Evolutionary conservation across 1,284 basidiomycete genomes (phyloP).

Genomic region (Fomitopsis palustris): DNA sequence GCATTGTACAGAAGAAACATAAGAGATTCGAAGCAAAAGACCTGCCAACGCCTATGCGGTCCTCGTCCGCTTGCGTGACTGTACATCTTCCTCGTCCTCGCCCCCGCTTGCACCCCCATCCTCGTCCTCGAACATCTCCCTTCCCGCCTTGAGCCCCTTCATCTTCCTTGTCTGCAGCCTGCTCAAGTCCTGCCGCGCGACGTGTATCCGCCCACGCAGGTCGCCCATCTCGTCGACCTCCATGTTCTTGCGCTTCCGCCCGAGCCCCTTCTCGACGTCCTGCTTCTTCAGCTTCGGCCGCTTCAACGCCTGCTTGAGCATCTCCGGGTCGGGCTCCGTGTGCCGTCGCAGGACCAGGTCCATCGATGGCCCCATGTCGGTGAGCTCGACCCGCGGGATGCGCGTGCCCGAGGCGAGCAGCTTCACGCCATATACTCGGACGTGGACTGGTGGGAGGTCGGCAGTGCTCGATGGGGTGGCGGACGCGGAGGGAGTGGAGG

Average conservation of each 20-base stretch:
- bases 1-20: too few species aligned
- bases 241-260: slow-evolving; percentile 91
- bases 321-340: slow-evolving; percentile 72
- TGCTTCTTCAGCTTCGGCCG: slow-evolving; percentile 85
- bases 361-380: slow-evolving; percentile 89
- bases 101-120: slow-evolving; percentile 16
- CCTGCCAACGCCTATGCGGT: background rate
- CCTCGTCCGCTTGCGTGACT: slow-evolving; percentile 17
- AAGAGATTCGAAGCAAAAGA: too few species aligned
- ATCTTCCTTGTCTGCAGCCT: slow-evolving; percentile 90
- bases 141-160: slow-evolving; percentile 74
- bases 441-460: slow-evolving; percentile 78
- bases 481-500: slow-evolving; percentile 23
- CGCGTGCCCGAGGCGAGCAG: slow-evolving; percentile 76
- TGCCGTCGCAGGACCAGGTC: slow-evolving; percentile 82
- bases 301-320: slow-evolving; percentile 79
- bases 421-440: slow-evolving; percentile 83
- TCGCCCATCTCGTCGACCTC: slow-evolving; percentile 99
- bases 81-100: slow-evolving; percentile 16
- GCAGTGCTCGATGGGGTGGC: slow-evolving; percentile 34
- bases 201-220: slow-evolving; percentile 85
- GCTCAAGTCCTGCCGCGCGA: slow-evolving; percentile 86
- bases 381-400: slow-evolving; percentile 78
- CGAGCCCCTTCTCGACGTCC: slow-evolving; percentile 83
- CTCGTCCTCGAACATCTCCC: slow-evolving; percentile 21